Evolutionary conservation across 2,329 filamentous ascomycete species (phyloP).

Genomic region (Fusarium neocosmosporiellum): DNA sequence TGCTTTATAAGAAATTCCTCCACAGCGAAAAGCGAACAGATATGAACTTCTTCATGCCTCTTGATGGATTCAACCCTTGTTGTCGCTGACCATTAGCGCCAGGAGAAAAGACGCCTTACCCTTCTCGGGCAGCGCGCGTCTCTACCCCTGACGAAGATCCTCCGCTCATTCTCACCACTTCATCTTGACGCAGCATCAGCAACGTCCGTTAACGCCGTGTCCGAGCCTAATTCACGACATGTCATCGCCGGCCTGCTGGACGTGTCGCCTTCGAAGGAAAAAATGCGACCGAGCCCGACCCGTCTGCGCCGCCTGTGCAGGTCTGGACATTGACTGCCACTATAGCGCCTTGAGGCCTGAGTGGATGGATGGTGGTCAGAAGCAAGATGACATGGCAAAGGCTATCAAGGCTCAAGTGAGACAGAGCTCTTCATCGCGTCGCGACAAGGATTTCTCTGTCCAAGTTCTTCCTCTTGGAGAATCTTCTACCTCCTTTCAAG

Average conservation of each 20-base stretch:
- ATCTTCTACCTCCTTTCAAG: background rate
- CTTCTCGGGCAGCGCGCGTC: background rate
- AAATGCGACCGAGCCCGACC: background rate
- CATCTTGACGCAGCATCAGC: background rate
- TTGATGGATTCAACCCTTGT: background rate
- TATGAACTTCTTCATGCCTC: background rate
- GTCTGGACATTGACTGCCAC: background rate
- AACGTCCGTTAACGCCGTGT: background rate
- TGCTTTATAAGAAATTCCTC: background rate
- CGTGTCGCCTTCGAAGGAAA: background rate
- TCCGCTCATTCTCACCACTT: background rate
- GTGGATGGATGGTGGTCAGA: background rate
- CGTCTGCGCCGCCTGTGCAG: background rate
- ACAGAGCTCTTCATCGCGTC: background rate
- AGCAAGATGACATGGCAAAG: background rate
- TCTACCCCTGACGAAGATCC: background rate
- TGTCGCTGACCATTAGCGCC: background rate
- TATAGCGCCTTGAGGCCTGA: background rate
- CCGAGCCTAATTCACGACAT: background rate
- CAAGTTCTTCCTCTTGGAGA: background rate
- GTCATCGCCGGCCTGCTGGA: background rate
- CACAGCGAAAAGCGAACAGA: background rate
- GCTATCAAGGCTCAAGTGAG: background rate
- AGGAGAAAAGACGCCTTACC: background rate
- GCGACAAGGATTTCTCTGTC: background rate